Evolutionary conservation across 2,329 filamentous ascomycete species (phyloP).

Genomic region (Pseudocercospora fijiensis): DNA sequence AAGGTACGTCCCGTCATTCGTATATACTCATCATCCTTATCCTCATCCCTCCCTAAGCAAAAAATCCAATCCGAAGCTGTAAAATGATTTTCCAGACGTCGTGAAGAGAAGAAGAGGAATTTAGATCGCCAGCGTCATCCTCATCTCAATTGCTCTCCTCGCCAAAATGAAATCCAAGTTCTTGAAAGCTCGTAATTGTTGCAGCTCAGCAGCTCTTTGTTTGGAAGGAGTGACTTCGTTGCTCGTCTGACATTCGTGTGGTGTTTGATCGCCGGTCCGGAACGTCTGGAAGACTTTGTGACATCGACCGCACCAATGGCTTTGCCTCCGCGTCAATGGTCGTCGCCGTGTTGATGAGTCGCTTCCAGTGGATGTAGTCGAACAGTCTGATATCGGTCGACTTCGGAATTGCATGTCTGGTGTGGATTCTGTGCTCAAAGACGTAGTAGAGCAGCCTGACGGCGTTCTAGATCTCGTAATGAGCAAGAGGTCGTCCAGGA

Average conservation of each 20-base stretch:
- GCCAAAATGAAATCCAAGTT: constrained; percentile 3
- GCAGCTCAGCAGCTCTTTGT: not conserved
- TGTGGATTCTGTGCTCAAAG: not conserved
- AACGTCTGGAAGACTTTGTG: not conserved
- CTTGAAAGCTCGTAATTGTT: not conserved
- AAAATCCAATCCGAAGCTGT: too few species aligned
- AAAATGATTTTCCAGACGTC: not conserved
- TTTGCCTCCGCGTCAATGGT: not conserved
- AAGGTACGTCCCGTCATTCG: not conserved
- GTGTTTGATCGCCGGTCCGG: not conserved
- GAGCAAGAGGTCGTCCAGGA: not conserved
- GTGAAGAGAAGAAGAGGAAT: not conserved
- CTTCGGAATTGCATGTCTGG: not conserved
- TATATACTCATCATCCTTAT: too few species aligned
- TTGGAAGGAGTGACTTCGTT: not conserved
- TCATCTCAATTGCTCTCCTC: constrained; percentile 1
- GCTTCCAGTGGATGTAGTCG: not conserved
- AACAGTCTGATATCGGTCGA: not conserved
- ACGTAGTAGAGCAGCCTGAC: not conserved
- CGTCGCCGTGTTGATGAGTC: not conserved
- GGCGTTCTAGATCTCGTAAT: not conserved
- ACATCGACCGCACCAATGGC: not conserved
- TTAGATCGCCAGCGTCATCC: not conserved
- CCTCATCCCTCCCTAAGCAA: too few species aligned
- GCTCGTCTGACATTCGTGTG: not conserved